Percentiles rank a stretch among this genome's conserved stretches.
Evolutionary conservation across 1,284 basidiomycete genomes (phyloP).

Genomic region (Tylopilus sp.): DNA sequence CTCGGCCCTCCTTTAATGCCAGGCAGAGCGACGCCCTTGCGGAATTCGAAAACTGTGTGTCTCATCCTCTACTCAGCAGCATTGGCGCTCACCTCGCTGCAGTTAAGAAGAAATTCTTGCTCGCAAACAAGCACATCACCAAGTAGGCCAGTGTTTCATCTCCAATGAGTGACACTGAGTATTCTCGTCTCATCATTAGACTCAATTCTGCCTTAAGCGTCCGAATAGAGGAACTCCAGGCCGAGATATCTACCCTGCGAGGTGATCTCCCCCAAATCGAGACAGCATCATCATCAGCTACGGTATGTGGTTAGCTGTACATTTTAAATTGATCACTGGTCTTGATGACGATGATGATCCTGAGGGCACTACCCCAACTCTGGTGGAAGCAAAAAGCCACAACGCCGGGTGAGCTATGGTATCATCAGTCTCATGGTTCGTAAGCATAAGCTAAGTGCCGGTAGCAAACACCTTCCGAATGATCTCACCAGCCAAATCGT

Average conservation of each 20-base stretch:
- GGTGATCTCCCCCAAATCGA: neutral
- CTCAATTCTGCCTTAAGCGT: constrained; percentile 79
- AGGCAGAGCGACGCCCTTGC: constrained; percentile 74
- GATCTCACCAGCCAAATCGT: constrained; percentile 9
- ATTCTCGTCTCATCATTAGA: constrained; percentile 38
- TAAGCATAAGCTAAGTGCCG: neutral
- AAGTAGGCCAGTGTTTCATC: constrained; percentile 47
- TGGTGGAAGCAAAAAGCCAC: neutral
- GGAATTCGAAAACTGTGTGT: constrained; percentile 78
- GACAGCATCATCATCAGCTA: neutral
- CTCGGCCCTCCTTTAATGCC: constrained; percentile 61
- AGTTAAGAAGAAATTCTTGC: constrained; percentile 89
- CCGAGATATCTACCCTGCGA: constrained; percentile 61
- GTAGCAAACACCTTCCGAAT: neutral
- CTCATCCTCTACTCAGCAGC: constrained; percentile 17
- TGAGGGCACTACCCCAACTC: neutral
- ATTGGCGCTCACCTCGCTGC: constrained; percentile 23
- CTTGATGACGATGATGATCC: neutral
- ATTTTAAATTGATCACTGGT: neutral
- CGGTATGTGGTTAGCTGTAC: neutral
- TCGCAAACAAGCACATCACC: constrained; percentile 85
- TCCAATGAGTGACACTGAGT: constrained; percentile 9
- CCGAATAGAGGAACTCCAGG: constrained; percentile 77
- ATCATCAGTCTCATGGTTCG: neutral
- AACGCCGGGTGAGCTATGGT: neutral